Base-by-base conservation (phyloP, 2,329 filamentous ascomycete species). In the Sporothrix dimorphospora region DNA sequence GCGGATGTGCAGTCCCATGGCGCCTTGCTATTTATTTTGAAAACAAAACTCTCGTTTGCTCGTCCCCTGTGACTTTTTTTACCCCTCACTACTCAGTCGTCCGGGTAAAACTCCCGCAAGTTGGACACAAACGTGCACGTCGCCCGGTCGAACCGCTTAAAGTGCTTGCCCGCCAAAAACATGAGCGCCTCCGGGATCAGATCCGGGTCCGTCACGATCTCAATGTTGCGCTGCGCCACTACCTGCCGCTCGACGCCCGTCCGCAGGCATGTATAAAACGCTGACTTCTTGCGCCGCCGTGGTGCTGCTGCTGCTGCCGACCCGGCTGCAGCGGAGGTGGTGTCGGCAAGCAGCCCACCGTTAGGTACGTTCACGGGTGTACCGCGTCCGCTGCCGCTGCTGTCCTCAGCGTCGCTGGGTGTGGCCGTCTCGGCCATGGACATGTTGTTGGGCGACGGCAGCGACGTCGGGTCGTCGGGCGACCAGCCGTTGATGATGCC, bases 401-500 rank as follows among this genome's bases (percentile, higher is more conserved):
- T 74, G 69, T 57, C 70, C 38, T 72, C 65, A 30, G 55, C 51
- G 38, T 63, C 73, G 68, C 84, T 61, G 24, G 34, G 83, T 82
- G 74, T 82, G 30, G 75, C 71, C 9, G 73, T 71, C 55, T 78
- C 77, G 19, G 75, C 74, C 38, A 72, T 71, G 14, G 70, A 66
- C 57, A 77, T 70, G 21, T 75, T 75, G 38, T 78, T 77, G 69
- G 78, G 76, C 72, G 73, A 76, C 42, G 78, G 78, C 69, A 79
- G 74, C 14, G 73, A 72, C 30, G 69, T 70, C 21, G 77, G 74
- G 57, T 77, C 77, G 70, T 77, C 75, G 19, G 83, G 82, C 67
- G 92, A 90, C 94, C 95, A 99, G n/a, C 94, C 94, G 16, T 92
- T 93, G 72, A 99, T 92, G 34, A 97, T 87, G 21, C 91, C 94